A percentile compares a stretch with the other conserved stretches of the same genome.
phyloP scores from a whole-genome alignment of 192 early-diverging fungal genomes.

The Backusella sp. region DNA sequence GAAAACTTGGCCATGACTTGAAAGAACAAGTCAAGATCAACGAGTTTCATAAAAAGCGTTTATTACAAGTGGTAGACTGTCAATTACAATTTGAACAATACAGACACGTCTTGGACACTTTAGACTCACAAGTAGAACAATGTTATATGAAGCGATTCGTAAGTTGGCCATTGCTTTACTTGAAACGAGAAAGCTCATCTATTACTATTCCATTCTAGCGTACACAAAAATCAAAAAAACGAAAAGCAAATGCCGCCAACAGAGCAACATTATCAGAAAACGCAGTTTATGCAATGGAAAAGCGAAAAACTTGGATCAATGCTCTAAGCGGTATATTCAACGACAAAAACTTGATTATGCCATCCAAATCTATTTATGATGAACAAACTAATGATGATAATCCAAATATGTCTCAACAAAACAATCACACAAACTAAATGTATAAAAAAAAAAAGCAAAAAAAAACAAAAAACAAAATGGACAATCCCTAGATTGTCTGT shows the following conservation, averaged over 20 bases:
- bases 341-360: slow-evolving; percentile 32
- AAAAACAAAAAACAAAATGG: no score
- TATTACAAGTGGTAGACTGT: slow-evolving; percentile 68
- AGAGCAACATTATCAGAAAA: slow-evolving; percentile 65
- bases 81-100: slow-evolving; percentile 90
- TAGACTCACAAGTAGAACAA: slow-evolving; percentile 89
- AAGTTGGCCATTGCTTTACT: slow-evolving; percentile 29
- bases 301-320: slow-evolving; percentile 64
- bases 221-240: slow-evolving; percentile 70
- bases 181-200: no score
- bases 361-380: slow-evolving; percentile 27
- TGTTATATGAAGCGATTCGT: slow-evolving; percentile 88
- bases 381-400: not conserved
- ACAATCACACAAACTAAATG: not conserved
- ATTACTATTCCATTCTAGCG: slow-evolving; percentile 26
- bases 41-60: slow-evolving; percentile 58
- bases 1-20: slow-evolving; percentile 68
- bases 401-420: not conserved
- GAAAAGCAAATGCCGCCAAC: slow-evolving; percentile 53
- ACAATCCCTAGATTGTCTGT: not conserved
- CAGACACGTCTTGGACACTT: slow-evolving; percentile 81
- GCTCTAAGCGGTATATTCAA: slow-evolving; percentile 54
- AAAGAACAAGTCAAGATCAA: slow-evolving; percentile 74
- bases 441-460: not conserved
- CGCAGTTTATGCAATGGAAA: slow-evolving; percentile 62